A percentile compares a stretch with the other conserved stretches of the same genome.
Conservation (phyloP, 129 eudicot species). For the Daucus carota region DH1_v3.0 NC_030381.2:32828501-32829000, state of each 20-base stretch:
- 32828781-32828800: too few relatives aligned
- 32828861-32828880: too few relatives aligned
- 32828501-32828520: conserved; percentile 22
- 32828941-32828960: too few relatives aligned
- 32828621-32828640: conserved; percentile 27
- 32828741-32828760: conserved; percentile 65
- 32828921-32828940: too few relatives aligned
- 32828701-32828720: conserved; percentile 40
- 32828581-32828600: conserved; percentile 56
- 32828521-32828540: conserved; percentile 43
- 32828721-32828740: conserved; percentile 38
- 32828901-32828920: too few relatives aligned
- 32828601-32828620: conserved; percentile 50
- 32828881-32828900: too few relatives aligned
- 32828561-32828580: conserved; percentile 61
- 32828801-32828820: too few relatives aligned
- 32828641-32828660: conserved; percentile 8
- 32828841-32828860: too few relatives aligned
- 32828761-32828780: too few relatives aligned
- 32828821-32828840: too few relatives aligned
- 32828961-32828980: too few relatives aligned
- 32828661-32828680: conserved; percentile 30
- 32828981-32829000: too few relatives aligned
- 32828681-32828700: conserved; percentile 62
- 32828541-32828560: conserved; percentile 65